Evolutionary conservation across 2,329 filamentous ascomycete species (phyloP).

Genomic region (Sporothrix brasiliensis): DNA sequence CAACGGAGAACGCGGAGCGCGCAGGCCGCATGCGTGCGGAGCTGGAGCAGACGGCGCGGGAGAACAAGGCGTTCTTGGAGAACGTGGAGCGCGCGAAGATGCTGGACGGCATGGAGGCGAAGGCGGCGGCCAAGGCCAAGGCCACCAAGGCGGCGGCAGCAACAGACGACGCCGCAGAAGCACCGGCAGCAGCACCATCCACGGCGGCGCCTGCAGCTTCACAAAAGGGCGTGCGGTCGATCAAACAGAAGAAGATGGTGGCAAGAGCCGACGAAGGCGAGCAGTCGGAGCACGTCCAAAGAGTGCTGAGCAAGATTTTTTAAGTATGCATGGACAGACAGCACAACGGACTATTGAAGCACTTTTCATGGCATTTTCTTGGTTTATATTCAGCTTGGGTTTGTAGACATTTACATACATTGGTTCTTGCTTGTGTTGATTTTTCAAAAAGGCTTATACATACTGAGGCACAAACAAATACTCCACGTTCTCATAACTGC

Average conservation of each 20-base stretch:
- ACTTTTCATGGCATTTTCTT: neutral
- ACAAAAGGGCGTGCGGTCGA: constrained; percentile 49
- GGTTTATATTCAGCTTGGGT: neutral
- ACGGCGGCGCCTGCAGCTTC: constrained; percentile 38
- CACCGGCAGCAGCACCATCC: constrained; percentile 8
- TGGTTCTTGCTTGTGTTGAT: neutral
- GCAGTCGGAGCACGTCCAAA: constrained; percentile 60
- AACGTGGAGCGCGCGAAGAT: constrained; percentile 82
- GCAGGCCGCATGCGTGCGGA: constrained; percentile 75
- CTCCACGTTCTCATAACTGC: neutral
- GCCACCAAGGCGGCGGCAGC: constrained; percentile 39
- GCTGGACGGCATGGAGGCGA: constrained; percentile 70
- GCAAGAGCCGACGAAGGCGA: constrained; percentile 51
- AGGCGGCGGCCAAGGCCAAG: constrained; percentile 52
- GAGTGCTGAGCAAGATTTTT: constrained; percentile 68
- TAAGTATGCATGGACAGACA: constrained; percentile 41
- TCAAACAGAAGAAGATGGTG: constrained; percentile 67
- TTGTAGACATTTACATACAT: neutral
- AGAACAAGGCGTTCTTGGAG: constrained; percentile 79
- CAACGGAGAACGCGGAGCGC: constrained; percentile 78
- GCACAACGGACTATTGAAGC: neutral
- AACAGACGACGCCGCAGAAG: constrained; percentile 34
- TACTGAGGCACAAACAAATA: neutral
- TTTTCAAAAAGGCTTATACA: neutral
- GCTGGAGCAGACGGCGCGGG: constrained; percentile 71